Evolutionary conservation across 2,329 filamentous ascomycete species (phyloP).

Genomic region (Daldinia sp.): DNA sequence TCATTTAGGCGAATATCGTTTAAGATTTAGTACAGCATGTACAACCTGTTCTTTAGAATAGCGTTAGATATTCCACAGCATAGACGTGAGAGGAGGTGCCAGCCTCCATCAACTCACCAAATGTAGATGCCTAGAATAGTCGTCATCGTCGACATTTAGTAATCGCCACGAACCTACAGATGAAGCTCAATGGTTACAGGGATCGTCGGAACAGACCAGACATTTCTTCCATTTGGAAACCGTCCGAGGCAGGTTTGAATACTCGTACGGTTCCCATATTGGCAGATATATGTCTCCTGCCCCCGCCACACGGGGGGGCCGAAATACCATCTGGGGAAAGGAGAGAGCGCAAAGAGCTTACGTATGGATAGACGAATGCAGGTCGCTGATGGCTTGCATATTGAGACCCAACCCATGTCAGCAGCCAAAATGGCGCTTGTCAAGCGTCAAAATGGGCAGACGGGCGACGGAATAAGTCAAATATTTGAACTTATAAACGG

Average conservation of each 20-base stretch:
- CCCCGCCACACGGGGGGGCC: conserved; percentile 24
- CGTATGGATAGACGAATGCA: conserved; percentile 14
- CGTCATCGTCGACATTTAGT: conserved; percentile 19
- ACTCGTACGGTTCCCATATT: conserved; percentile 20
- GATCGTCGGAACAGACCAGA: conserved; percentile 18
- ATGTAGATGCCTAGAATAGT: neutral
- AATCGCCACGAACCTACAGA: conserved; percentile 9
- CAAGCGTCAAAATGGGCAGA: conserved; percentile 14
- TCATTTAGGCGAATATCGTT: neutral
- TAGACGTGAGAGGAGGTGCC: conserved; percentile 9
- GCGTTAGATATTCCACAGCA: neutral
- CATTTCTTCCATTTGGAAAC: conserved; percentile 21
- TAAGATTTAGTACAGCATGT: neutral
- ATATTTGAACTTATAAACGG: neutral
- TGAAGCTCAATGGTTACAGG: conserved; percentile 7
- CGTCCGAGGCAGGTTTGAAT: conserved; percentile 16
- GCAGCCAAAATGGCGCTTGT: conserved; percentile 15
- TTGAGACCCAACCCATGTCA: conserved; percentile 15
- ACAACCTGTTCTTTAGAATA: neutral
- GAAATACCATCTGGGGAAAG: conserved; percentile 23
- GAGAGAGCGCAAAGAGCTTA: conserved; percentile 8
- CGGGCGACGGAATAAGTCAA: neutral
- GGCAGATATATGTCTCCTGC: conserved; percentile 16
- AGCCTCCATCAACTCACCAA: conserved; percentile 2
- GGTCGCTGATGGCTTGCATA: conserved; percentile 23